Evolutionary conservation across 2,329 filamentous ascomycete genomes (phyloP), one percentile per base, ranked within the genome.

Genomic region (Aspergillus sp.): DNA sequence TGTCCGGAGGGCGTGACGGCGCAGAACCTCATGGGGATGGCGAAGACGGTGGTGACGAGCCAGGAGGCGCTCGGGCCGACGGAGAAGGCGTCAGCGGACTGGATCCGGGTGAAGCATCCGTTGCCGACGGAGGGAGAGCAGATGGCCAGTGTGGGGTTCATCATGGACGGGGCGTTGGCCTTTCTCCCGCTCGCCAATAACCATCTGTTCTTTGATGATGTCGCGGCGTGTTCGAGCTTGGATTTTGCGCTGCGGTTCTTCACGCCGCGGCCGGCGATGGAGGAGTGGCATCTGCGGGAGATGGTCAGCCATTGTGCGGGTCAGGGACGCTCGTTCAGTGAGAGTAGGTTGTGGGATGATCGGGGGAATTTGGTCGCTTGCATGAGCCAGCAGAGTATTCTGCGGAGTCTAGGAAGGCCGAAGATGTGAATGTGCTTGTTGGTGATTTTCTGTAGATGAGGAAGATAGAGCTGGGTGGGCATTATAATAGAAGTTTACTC

Each of bases 1-100:
- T 45, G 36, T 9, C 44, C 47, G 0, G 47, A 54, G 25, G 52
- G 52, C 5, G 29, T 54, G 9, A 23, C 23, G 11, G 34, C 47
- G 3, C 52, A 50, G 43, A 54, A 54, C 23, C 19, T 54, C 5
- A 41, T 38, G 16, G 52, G 52, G 5, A 40, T 54, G 47, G 32
- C 31, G 4, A 50, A 50, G 23, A n/a, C 25, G 4, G 11, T 29
- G 5, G 11, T 17, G n/a, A 50, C 42, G 9, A 40, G 13, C 3
- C 49, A 50, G 20, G 41, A 45, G 10, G 20, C 19, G 4, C 19
- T 54, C 4, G 14, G 36, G 7, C 34, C 41, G 2, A 47, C 52
- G 9, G n/a, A 21, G 2, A 50, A 50, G n/a, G 29, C 52, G 2
- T 47, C 47, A 3, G 52, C 52, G 13, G 52, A 54, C 45, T 54